Percentiles rank a stretch among this genome's conserved stretches.
phyloP scores from a whole-genome alignment of 148 eudicot species.

The Rhododendron simsii region DNA sequence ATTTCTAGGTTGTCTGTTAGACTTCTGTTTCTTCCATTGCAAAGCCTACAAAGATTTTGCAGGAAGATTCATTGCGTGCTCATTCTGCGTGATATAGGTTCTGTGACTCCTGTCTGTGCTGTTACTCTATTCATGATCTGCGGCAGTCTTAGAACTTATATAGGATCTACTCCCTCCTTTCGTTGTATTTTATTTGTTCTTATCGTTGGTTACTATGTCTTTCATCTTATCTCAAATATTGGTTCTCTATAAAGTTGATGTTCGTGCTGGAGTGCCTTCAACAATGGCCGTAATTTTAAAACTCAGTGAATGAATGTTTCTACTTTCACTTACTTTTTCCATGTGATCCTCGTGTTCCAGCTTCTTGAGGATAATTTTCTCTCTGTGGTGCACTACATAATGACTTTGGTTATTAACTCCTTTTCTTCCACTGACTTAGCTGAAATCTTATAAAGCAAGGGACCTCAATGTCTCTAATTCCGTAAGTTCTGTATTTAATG shows the following conservation, averaged over 20 bases:
- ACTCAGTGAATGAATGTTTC: conserved; percentile 10
- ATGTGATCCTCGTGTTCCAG: conserved; percentile 7
- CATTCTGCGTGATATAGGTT: conserved; percentile 12
- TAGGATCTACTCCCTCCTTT: conserved; percentile 18
- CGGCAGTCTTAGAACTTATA: conserved; percentile 10
- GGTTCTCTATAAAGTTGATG: conserved; percentile 20
- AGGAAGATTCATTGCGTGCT: conserved; percentile 6
- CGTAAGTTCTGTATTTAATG: background rate
- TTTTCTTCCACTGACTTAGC: conserved; percentile 12
- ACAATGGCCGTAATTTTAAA: conserved; percentile 6
- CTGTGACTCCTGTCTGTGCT: conserved; percentile 7
- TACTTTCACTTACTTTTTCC: conserved; percentile 7
- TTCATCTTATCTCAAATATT: conserved; percentile 10
- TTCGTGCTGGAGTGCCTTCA: conserved; percentile 12
- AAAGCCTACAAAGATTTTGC: background rate
- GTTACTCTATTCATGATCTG: conserved; percentile 18
- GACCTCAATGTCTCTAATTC: conserved; percentile 1
- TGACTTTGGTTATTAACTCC: conserved; percentile 3
- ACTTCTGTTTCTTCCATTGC: background rate
- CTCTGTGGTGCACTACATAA: background rate
- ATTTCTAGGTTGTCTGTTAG: conserved; percentile 13
- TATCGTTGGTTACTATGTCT: conserved; percentile 13
- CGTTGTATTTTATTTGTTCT: conserved; percentile 11
- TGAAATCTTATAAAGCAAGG: background rate
- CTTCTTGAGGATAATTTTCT: background rate